Evolutionary conservation across 768 basidiomycete genomes (phyloP).

Genomic region (Trametes sanguinea): DNA sequence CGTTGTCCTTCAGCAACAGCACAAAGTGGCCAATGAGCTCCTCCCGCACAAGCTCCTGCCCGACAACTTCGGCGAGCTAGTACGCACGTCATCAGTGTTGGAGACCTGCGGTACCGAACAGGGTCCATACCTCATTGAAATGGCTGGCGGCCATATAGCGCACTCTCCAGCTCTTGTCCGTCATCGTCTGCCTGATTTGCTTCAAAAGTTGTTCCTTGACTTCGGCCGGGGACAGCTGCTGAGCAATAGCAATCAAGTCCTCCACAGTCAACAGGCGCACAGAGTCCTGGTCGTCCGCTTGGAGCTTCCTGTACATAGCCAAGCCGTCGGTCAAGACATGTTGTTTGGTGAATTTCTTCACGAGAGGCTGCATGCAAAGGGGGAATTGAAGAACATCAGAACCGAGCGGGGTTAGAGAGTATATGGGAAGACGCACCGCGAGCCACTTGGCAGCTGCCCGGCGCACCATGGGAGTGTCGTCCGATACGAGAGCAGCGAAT

Average conservation of each 20-base stretch:
- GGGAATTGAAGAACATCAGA: conserved; percentile 1
- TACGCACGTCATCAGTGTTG: background rate
- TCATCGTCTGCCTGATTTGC: conserved; percentile 84
- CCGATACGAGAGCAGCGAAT: conserved; percentile 78
- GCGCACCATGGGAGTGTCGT: conserved; percentile 99
- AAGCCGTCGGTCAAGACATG: conserved; percentile 86
- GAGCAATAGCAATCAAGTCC: conserved; percentile 90
- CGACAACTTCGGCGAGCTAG: conserved; percentile 89
- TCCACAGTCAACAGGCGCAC: conserved; percentile 95
- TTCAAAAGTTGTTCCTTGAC: conserved; percentile 87
- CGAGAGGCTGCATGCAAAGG: conserved; percentile 58
- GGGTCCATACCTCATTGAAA: conserved; percentile 79
- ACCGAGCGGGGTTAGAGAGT: conserved; percentile 24
- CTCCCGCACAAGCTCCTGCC: conserved; percentile 86
- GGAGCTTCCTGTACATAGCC: conserved; percentile 90
- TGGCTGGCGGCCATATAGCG: conserved; percentile 98
- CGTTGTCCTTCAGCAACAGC: conserved; percentile 93
- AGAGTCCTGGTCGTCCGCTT: conserved; percentile 97
- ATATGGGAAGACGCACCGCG: conserved; percentile 66
- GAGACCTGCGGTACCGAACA: background rate
- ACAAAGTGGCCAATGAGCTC: conserved; percentile 94
- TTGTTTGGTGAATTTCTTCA: conserved; percentile 75
- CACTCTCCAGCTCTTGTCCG: conserved; percentile 98
- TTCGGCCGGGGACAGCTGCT: conserved; percentile 82
- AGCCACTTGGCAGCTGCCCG: conserved; percentile 96